Percentiles rank a stretch among this genome's conserved stretches.
These are phyloP conservation scores for Parathielavia appendiculata DNA, from an alignment of 495 filamentous ascomycete genomes.

Conservation along the genomic window DNA sequence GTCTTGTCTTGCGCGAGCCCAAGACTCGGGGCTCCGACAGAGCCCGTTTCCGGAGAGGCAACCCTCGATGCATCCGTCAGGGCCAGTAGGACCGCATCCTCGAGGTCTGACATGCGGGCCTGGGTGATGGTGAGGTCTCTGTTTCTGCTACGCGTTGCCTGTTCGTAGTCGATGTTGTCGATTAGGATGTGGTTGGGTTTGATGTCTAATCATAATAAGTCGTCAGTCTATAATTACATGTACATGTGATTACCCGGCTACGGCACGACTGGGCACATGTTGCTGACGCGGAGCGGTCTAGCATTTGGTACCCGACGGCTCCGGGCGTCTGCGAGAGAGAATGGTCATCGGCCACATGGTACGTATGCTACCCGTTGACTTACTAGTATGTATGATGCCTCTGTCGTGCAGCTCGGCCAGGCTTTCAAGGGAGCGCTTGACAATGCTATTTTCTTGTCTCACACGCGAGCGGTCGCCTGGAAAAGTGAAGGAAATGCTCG, in stretches of 20 bases:
- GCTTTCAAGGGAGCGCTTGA: neutral
- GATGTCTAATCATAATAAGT: constrained; percentile 25
- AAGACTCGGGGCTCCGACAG: constrained; percentile 36
- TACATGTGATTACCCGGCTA: too few relatives aligned
- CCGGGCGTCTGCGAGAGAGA: too few relatives aligned
- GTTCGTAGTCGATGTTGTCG: constrained; percentile 24
- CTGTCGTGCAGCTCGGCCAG: constrained; percentile 1
- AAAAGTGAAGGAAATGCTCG: neutral
- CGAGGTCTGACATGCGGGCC: neutral
- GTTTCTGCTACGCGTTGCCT: constrained; percentile 6
- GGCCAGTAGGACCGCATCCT: neutral
- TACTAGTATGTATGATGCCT: neutral
- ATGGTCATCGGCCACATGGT: neutral
- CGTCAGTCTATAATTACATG: too few relatives aligned
- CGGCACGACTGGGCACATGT: too few relatives aligned
- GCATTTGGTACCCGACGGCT: too few relatives aligned
- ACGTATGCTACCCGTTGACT: too few relatives aligned
- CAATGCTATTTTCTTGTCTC: neutral
- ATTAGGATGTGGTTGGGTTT: constrained; percentile 39
- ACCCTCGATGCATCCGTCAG: constrained; percentile 17
- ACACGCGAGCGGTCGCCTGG: neutral
- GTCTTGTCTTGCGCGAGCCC: constrained; percentile 29
- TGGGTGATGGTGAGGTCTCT: neutral
- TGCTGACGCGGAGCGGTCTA: too few relatives aligned
- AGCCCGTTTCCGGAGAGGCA: constrained; percentile 35